Evolutionary conservation across 2,329 filamentous ascomycete species (phyloP), one percentile per base, ranked within the genome.

Genomic region (Lachnellula arida): DNA sequence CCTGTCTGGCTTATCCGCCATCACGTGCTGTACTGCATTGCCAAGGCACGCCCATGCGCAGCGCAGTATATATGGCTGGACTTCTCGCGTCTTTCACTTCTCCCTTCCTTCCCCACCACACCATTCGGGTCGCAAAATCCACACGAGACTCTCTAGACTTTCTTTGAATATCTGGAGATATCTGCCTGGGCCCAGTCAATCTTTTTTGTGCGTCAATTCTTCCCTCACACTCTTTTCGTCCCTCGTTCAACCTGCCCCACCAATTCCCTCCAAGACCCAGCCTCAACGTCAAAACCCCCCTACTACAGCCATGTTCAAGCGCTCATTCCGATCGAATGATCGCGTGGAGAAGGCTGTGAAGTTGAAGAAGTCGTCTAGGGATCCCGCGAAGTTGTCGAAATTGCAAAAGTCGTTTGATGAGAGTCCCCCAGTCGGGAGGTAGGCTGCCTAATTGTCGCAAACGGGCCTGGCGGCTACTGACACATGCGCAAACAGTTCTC

Each of bases 271-370:
- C 53, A 42, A 49, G 44, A 42, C 44, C 51, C 44, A 40, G 23
- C 57, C 56, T 61, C 59, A 62, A 52, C 60, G 56, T 63, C 60
- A 59, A 59, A 50, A 44, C 22, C 37, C 57, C 32, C 35, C 57
- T 60, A 60, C 57, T 69, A 58, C 71, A 77, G 79, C 72, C 74
- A 96, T 96, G 90, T 96, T 96, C 81, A 95, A 91, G 78, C 90
- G 90, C 73, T 92, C 91, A 70, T 92, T 94, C 77, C 81, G 86
- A 73, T 86, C 87, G 66, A 87, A 86, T 74, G 87, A 93, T 75
- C 89, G 91, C 70, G 88, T 92, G 74, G 88, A 90, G 78, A 97
- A 96, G 85, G 81, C 88, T 75, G 81, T 85, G 73, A 92, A 90
- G 80, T 81, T 88, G 73, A 90, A 87, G 80, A 94, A 87, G 81